Base-by-base conservation (phyloP, 352 stramenopile genomes). In the Globisporangium alternatum region DNA sequence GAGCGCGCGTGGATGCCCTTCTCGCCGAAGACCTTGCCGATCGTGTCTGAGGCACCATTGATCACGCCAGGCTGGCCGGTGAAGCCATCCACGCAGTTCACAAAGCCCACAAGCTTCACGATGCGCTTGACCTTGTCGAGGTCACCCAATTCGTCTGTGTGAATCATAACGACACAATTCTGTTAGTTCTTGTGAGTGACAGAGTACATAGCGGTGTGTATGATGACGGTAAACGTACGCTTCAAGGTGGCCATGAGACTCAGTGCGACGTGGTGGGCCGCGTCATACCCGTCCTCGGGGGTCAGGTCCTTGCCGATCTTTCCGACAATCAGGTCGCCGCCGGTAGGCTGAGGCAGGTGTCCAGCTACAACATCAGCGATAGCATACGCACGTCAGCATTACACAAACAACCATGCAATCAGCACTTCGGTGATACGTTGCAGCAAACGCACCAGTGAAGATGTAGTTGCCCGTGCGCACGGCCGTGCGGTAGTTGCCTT, bases 81-180 rank as follows among this genome's bases (percentile, higher is more conserved):
- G 75, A 97, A 98, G 53, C 82, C 83, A 60, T 95, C 81, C 31
- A 87, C 74, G 65, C 89, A 98, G 73, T 97, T 96, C 12, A 98
- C 92, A 74, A 98, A 98, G 39, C 93, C 94, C 47, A 94, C 86
- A 48, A 98, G 69, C 80, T 98, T 98, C 45, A 98, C 90, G 52
- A 98, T 79, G 61, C 89, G 78, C 68, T 83, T 91, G 58, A 98
- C 77, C n/a, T 82, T 67, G 74, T 97, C 90, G 15, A 98, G 75
- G 69, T 97, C 88, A 19, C 87, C 87, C 5, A 91, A 53, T 63
- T 91, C 78, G 30, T 74, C 78, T 88, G 55, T 28, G 2, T 0
- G 12, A 5, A 19, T 21, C 25, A 8, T 28, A 43, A 15, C 4
- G 7, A 28, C 19, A 43, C 13, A 28, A 25, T 22, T 28, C 1